A percentile compares a stretch with the other conserved stretches of the same genome.
These are phyloP conservation scores for Coniferiporia sulphurascens DNA, from an alignment of 1,284 basidiomycete species.

Conservation along the genomic window DNA sequence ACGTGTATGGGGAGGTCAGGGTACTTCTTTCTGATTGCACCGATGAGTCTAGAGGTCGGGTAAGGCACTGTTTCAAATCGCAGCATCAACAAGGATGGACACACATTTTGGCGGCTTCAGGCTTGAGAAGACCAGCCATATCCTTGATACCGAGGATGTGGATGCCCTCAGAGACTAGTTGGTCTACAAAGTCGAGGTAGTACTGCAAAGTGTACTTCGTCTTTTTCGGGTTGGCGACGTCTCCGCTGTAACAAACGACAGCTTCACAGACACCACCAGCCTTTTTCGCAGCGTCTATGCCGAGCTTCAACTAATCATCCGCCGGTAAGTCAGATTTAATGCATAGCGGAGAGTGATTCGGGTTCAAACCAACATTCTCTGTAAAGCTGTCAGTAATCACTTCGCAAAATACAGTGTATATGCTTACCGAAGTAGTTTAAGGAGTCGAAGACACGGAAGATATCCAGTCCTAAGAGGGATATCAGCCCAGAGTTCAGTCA, in stretches of 20 bases:
- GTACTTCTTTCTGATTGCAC: conserved; percentile 92
- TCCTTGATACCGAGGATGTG: conserved; percentile 99
- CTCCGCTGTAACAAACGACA: conserved; percentile 98
- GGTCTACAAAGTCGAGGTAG: conserved; percentile 93
- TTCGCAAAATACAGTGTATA: conserved; percentile 1
- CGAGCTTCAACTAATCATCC: conserved; percentile 74
- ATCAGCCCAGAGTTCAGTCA: not conserved
- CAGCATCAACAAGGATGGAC: conserved; percentile 21
- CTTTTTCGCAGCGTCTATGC: conserved; percentile 99
- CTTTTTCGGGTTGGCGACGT: conserved; percentile 93
- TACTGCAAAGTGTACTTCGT: conserved; percentile 98
- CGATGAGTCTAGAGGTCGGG: conserved; percentile 63
- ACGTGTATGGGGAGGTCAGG: conserved; percentile 99
- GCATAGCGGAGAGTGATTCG: not conserved
- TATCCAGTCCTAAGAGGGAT: conserved; percentile 62
- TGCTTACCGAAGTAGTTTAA: conserved; percentile 91
- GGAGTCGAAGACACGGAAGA: conserved; percentile 99
- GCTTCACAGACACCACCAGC: conserved; percentile 98
- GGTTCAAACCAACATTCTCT: conserved; percentile 54
- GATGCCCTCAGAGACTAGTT: conserved; percentile 93
- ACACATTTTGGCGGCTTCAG: conserved; percentile 85
- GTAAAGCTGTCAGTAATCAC: conserved; percentile 15
- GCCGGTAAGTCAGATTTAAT: not conserved
- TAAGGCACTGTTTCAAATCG: conserved; percentile 10
- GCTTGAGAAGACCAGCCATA: conserved; percentile 98